These are phyloP conservation scores for Suhomyces panamericanus DNA, from an alignment of 1,139 yeast genomes.

Conservation along the genomic window DNA sequence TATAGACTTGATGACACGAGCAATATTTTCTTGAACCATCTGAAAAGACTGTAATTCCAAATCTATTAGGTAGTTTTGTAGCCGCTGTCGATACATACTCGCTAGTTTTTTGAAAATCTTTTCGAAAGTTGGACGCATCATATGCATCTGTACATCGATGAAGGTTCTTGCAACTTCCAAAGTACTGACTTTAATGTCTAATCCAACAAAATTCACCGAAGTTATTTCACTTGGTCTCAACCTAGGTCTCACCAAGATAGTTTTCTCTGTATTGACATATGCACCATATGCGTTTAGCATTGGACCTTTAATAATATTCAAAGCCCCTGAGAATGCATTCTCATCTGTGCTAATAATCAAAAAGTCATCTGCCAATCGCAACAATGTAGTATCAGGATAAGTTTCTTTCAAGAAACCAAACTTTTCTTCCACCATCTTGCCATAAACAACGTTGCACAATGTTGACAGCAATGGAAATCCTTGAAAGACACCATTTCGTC, in stretches of 20 bases:
- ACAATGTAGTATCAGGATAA: slow-evolving; percentile 35
- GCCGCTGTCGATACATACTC: slow-evolving; percentile 14
- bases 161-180: slow-evolving; percentile 15
- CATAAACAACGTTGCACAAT: slow-evolving; percentile 75
- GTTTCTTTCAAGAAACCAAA: slow-evolving; percentile 30
- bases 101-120: slow-evolving; percentile 15
- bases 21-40: slow-evolving; percentile 14
- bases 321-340: slow-evolving; percentile 22
- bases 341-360: slow-evolving; percentile 55
- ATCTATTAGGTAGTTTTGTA: slow-evolving; percentile 17
- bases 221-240: slow-evolving; percentile 15
- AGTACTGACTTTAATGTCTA: slow-evolving; percentile 25
- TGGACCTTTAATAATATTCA: slow-evolving; percentile 22
- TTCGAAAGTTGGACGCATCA: slow-evolving; percentile 19
- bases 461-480: slow-evolving; percentile 79
- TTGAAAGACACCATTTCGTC: slow-evolving; percentile 78
- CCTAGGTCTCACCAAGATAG: slow-evolving; percentile 19
- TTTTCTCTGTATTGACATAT: slow-evolving; percentile 56
- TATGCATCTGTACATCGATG: slow-evolving; percentile 15
- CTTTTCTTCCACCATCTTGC: slow-evolving; percentile 53
- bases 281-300: slow-evolving; percentile 62
- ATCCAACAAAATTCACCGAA: slow-evolving; percentile 34
- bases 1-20: slow-evolving; percentile 10
- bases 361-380: slow-evolving; percentile 87
- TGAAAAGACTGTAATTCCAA: slow-evolving; percentile 11